phyloP scores from a whole-genome alignment of 1,139 yeast genomes.

The Nakaseomyces kungkrabaensis region DNA sequence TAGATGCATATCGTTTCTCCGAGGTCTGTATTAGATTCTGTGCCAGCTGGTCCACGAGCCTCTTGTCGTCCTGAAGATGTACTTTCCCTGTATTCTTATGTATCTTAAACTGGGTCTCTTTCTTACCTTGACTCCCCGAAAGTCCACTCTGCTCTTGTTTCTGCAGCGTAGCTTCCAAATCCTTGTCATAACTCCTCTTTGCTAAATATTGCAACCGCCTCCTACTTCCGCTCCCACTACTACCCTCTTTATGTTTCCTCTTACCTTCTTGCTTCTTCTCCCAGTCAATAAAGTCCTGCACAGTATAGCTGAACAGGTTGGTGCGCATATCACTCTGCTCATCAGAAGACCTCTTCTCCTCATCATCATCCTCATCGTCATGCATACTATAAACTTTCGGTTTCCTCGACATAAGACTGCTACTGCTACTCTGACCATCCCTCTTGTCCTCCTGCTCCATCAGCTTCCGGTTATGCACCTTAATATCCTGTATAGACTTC shows the following conservation, averaged over 20 bases:
- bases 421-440: constrained; percentile 28
- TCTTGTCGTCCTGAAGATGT: constrained; percentile 14
- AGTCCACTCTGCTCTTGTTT: constrained; percentile 8
- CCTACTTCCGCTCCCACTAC: constrained; percentile 21
- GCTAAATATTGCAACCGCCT: constrained; percentile 21
- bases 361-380: constrained; percentile 29
- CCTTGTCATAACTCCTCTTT: constrained; percentile 25
- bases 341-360: constrained; percentile 7
- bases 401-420: constrained; percentile 19
- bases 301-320: constrained; percentile 51
- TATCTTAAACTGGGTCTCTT: constrained; percentile 11
- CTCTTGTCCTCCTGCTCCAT: constrained; percentile 31
- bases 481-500: constrained; percentile 32
- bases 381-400: constrained; percentile 27
- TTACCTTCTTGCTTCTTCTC: constrained; percentile 34
- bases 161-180: constrained; percentile 30
- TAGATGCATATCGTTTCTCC: constrained; percentile 18
- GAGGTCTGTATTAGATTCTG: constrained; percentile 17
- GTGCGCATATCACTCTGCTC: constrained; percentile 29
- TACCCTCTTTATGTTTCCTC: constrained; percentile 30
- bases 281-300: constrained; percentile 65
- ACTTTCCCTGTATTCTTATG: constrained; percentile 10
- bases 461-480: constrained; percentile 33
- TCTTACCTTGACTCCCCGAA: constrained; percentile 25
- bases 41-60: constrained; percentile 17